Evolutionary conservation across 805 yeast genomes (phyloP).

Genomic region (Wickerhamiella sergipiensis): DNA sequence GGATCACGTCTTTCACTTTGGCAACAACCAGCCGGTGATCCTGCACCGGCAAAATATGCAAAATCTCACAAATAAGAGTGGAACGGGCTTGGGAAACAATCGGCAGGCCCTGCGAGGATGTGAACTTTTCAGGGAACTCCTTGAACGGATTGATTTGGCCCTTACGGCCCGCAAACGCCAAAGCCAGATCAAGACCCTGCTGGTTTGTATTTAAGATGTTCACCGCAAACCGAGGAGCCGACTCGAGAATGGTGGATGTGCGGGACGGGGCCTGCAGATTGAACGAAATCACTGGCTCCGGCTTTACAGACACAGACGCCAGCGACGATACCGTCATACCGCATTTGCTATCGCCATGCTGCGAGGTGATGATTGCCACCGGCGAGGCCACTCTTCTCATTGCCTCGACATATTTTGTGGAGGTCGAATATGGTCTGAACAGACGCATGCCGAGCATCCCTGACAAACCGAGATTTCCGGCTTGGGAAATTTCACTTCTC

Average conservation of each 20-base stretch:
- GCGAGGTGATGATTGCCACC: constrained; percentile 48
- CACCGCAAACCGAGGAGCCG: constrained; percentile 45
- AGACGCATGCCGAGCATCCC: not conserved
- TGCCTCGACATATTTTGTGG: constrained; percentile 23
- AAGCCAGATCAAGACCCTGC: constrained; percentile 44
- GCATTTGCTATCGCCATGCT: constrained; percentile 28
- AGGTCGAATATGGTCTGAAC: not conserved
- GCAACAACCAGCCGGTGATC: constrained; percentile 91
- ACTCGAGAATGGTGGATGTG: constrained; percentile 50
- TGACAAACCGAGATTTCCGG: not conserved
- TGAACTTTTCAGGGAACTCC: constrained; percentile 15
- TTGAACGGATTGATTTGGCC: constrained; percentile 26
- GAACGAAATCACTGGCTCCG: constrained; percentile 69
- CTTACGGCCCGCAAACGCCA: constrained; percentile 43
- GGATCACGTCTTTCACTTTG: constrained; percentile 31
- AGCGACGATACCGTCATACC: constrained; percentile 85
- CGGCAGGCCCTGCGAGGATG: constrained; percentile 16
- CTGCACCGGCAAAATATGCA: constrained; percentile 33
- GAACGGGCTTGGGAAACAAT: constrained; percentile 16
- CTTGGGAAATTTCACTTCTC: not conserved
- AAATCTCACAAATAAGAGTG: constrained; percentile 19
- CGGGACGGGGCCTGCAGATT: constrained; percentile 77
- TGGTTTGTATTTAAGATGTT: constrained; percentile 57
- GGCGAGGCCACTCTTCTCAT: constrained; percentile 37
- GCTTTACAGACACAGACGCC: constrained; percentile 64